Evolutionary conservation across 306 rosid genomes (phyloP), one percentile per base, ranked within the genome.

Genomic region (Ochetophila trinervis): DNA sequence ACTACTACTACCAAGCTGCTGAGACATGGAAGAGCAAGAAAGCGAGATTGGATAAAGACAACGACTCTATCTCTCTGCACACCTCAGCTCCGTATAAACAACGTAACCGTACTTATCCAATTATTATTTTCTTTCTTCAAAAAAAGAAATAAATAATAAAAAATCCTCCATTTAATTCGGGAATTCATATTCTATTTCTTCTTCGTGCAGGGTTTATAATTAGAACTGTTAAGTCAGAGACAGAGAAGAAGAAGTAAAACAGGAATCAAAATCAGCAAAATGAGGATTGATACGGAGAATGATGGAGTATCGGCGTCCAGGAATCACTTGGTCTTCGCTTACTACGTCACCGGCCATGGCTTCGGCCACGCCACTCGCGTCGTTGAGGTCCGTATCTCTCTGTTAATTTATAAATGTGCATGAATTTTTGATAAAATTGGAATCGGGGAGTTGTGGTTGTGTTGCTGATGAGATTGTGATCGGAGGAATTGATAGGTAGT

Each of bases 341-440:
- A 88, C 77, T 94, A 94, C 62, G 78, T 94, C 27, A 94, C 99
- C 48, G 99, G 99, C 45, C 88, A 94, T 76, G 97, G 99, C 67
- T 93, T 93, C 69, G 99, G 97, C 32, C 97, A 90, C 71, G 97
- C 97, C 72, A 93, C 98, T 54, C 88, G 99, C 27, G 97, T 88
- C 70, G 83, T 89, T 0, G 96, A 94, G 97, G 99, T 93, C 22
- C 9, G 42, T 21, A 71, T 54, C 36, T 10, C 45, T 6, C 59
- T 36, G 53, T 60, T 5, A 9, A 4, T 53, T 18, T 49, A 1
- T 22, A 30, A n/a, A 17, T 12, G n/a, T 5, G 36, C 23, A 8
- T 36, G 17, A 49, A 57, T n/a, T 18, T 55, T 67, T 10, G 65
- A 5, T 15, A 10, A 55, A 8, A 23, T 35, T 34, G 47, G 47